These are phyloP conservation scores for Verticillium nonalfalfae DNA, from an alignment of 2,329 filamentous ascomycete species.

Conservation along the genomic window DNA sequence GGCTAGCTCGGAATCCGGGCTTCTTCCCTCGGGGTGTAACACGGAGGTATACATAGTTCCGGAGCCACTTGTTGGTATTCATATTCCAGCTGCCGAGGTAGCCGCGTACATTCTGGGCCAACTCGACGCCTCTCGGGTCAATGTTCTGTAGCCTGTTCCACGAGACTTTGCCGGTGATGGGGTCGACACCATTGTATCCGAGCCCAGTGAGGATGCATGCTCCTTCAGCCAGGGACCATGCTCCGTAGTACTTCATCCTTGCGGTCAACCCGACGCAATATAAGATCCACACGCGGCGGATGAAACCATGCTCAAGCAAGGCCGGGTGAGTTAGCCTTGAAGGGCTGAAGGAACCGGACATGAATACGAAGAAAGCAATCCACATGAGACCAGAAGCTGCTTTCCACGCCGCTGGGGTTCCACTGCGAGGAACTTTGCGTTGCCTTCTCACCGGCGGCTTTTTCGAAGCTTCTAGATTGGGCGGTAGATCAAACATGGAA, in stretches of 20 bases:
- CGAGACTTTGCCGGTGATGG: slow-evolving; percentile 73
- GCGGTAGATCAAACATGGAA: slow-evolving; percentile 84
- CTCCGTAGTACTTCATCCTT: slow-evolving; percentile 92
- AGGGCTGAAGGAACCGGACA: slow-evolving; percentile 61
- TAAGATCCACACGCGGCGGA: slow-evolving; percentile 69
- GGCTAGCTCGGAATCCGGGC: slow-evolving; percentile 87
- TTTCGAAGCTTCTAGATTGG: slow-evolving; percentile 75
- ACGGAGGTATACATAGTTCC: slow-evolving; percentile 91
- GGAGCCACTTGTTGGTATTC: slow-evolving; percentile 95
- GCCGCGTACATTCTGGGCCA: slow-evolving; percentile 86
- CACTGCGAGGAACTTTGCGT: slow-evolving; percentile 87
- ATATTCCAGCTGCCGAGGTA: slow-evolving; percentile 96
- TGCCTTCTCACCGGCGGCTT: slow-evolving; percentile 82
- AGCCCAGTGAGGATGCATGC: slow-evolving; percentile 90
- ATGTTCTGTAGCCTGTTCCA: slow-evolving; percentile 91
- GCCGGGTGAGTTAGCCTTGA: slow-evolving; percentile 57
- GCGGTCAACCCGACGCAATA: slow-evolving; percentile 79
- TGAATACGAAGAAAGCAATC: slow-evolving; percentile 71
- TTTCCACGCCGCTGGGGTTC: slow-evolving; percentile 76
- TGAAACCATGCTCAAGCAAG: slow-evolving; percentile 62
- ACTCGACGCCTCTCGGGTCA: slow-evolving; percentile 76
- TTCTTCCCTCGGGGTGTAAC: slow-evolving; percentile 95
- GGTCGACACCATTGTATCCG: slow-evolving; percentile 89
- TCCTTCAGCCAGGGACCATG: slow-evolving; percentile 90
- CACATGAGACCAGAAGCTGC: slow-evolving; percentile 66